Base-by-base conservation (phyloP, 2,329 filamentous ascomycete species). In the Piedraia hortae region DNA sequence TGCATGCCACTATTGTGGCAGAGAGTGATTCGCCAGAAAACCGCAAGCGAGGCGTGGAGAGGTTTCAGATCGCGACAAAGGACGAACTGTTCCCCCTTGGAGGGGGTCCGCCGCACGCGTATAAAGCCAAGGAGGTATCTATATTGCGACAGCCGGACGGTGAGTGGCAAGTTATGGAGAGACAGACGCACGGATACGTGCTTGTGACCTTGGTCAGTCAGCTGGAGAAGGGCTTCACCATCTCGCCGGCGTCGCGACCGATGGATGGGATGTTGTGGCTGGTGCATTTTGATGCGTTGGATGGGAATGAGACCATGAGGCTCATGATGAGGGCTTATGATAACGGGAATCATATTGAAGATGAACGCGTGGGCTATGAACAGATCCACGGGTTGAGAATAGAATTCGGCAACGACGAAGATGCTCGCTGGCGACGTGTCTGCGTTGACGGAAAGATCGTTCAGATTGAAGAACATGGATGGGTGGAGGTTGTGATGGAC, bases 371-470 rank as follows among this genome's bases (percentile, higher is more conserved):
- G 1, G 55, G 54, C 0, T 91, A 91, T 39, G 60, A 71, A 10
- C 56, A 62, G 24, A 55, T 85, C 4, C 59, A 70, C 2, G 59
- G 59, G 22, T 32, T 90, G 10, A 53, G 48, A 26, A 62, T 91
- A 20, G 54, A 59, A 9, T 64, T 75, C 16, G 50, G 59, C 9
- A 63, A 75, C n/a, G 51, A 50, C 1, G 50, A 59, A 9, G 63
- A 75, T n/a, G 51, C 50, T 1, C 52, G 64, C 23, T 91, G 78
- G 78, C 56, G 82, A 28, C 63, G 80, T 37, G 59, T 89, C 8
- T 93, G 82, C 41, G 54, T 93, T n/a, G 82, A 93, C 43, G 82
- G 82, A 3, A 77, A 70, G 23, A 88, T 89, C 35, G 62, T 91
- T 3, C 57, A 62, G 26, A 48, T 90, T 1, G 68, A 71, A 10